A percentile compares a stretch with the other conserved stretches of the same genome.
phyloP scores from a whole-genome alignment of 306 rosid species.

The Hippophae gyantsensis region DNA sequence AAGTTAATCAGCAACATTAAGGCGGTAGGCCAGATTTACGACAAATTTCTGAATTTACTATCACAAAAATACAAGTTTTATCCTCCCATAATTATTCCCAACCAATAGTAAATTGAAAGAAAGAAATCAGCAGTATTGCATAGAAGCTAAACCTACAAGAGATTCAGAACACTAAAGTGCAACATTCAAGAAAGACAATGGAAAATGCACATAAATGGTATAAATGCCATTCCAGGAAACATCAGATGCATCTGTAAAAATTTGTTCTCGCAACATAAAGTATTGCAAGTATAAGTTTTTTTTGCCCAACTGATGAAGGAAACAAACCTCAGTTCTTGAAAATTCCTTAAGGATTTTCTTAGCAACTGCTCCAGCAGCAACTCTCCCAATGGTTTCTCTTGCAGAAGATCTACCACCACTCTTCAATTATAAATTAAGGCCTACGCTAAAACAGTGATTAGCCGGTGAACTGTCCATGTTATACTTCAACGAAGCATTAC shows the following conservation, averaged over 20 bases:
- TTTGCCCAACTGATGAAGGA: constrained; percentile 10
- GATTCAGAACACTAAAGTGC: too few species aligned
- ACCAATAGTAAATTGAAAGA: too few species aligned
- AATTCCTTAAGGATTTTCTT: constrained; percentile 70
- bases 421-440: constrained; percentile 31
- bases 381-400: constrained; percentile 98
- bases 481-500: constrained; percentile 37
- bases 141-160: too few species aligned
- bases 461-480: background rate
- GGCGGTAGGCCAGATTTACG: too few species aligned
- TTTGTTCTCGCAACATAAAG: background rate
- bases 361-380: constrained; percentile 96
- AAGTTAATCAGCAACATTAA: too few species aligned
- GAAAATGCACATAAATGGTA: too few species aligned
- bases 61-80: too few species aligned
- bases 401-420: constrained; percentile 99
- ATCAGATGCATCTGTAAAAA: background rate
- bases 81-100: too few species aligned
- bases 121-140: too few species aligned
- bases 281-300: constrained; percentile 1
- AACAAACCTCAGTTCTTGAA: constrained; percentile 77
- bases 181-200: too few species aligned
- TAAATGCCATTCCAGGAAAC: background rate
- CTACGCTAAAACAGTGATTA: background rate
- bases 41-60: too few species aligned